Evolutionary conservation across 2,329 filamentous ascomycete genomes (phyloP).

Genomic region (Claviceps lovelessii): DNA sequence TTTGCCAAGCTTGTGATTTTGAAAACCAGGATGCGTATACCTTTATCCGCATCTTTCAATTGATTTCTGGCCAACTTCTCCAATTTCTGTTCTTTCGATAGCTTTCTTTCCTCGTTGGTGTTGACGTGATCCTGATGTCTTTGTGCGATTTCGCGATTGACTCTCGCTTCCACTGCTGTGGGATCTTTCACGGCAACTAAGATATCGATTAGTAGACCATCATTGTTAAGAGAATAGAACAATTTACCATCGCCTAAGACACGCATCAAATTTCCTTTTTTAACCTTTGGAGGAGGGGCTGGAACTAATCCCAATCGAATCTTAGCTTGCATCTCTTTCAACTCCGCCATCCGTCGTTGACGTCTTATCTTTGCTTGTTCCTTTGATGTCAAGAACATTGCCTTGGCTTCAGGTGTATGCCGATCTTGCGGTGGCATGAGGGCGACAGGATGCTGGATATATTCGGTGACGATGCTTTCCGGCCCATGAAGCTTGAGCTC

Average conservation of each 20-base stretch:
- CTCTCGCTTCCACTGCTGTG: conserved; percentile 86
- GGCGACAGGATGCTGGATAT: conserved; percentile 84
- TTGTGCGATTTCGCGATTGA: conserved; percentile 84
- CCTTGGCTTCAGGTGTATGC: conserved; percentile 62
- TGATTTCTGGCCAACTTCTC: conserved; percentile 76
- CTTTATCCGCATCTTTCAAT: conserved; percentile 74
- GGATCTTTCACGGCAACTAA: conserved; percentile 70
- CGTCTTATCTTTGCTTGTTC: conserved; percentile 85
- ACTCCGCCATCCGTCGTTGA: conserved; percentile 77
- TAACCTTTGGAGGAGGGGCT: conserved; percentile 87
- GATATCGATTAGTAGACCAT: neutral
- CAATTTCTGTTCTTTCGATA: conserved; percentile 74
- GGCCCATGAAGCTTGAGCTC: conserved; percentile 59
- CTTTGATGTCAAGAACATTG: conserved; percentile 81
- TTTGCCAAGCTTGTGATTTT: conserved; percentile 81
- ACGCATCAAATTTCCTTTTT: conserved; percentile 94
- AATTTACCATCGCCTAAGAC: conserved; percentile 68
- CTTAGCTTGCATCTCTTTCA: conserved; percentile 95
- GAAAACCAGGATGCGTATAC: conserved; percentile 77
- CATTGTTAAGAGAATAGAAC: neutral
- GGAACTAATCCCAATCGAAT: conserved; percentile 81
- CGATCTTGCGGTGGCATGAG: conserved; percentile 87
- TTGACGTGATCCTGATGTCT: conserved; percentile 65
- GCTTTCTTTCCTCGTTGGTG: conserved; percentile 69
- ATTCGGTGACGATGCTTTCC: conserved; percentile 81